These are phyloP conservation scores for Pseudogymnoascus pannorum DNA, from an alignment of 2,329 filamentous ascomycete species.

Conservation along the genomic window DNA sequence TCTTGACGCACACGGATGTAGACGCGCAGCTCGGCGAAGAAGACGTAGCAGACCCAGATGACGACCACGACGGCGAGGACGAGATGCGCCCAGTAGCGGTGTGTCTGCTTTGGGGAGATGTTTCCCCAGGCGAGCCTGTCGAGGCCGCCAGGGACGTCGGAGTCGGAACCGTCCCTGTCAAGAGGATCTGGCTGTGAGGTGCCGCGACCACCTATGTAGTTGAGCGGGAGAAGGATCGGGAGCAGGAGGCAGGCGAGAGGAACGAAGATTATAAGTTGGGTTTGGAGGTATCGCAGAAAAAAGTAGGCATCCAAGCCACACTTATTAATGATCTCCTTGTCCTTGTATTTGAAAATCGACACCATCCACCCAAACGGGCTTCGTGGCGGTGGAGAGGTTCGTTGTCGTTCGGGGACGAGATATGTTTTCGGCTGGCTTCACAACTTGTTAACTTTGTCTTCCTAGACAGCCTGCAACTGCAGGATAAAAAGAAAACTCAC, in stretches of 20 bases:
- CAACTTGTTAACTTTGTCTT: conserved; percentile 14
- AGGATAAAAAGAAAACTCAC: conserved; percentile 40
- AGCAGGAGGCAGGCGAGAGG: conserved; percentile 72
- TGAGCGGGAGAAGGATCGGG: conserved; percentile 80
- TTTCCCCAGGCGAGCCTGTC: conserved; percentile 87
- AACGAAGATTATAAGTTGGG: conserved; percentile 84
- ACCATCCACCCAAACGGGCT: conserved; percentile 43
- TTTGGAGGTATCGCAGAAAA: conserved; percentile 83
- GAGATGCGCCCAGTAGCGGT: conserved; percentile 77
- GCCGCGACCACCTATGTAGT: conserved; percentile 61
- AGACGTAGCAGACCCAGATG: conserved; percentile 76
- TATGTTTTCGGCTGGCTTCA: conserved; percentile 74
- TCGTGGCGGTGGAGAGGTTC: conserved; percentile 65
- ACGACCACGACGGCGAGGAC: conserved; percentile 72
- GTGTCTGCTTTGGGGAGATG: conserved; percentile 55
- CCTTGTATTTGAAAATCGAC: conserved; percentile 59
- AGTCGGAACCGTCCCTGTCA: conserved; percentile 29
- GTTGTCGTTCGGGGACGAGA: conserved; percentile 76
- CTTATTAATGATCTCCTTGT: conserved; percentile 84
- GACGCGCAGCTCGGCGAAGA: conserved; percentile 76
- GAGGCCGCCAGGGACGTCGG: conserved; percentile 46
- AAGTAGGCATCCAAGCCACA: conserved; percentile 96
- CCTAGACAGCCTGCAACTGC: conserved; percentile 10
- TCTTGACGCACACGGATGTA: conserved; percentile 93
- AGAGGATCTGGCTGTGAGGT: conserved; percentile 31